Evolutionary conservation across 495 filamentous ascomycete genomes (phyloP).

Genomic region (Venustampulla echinocandica): DNA sequence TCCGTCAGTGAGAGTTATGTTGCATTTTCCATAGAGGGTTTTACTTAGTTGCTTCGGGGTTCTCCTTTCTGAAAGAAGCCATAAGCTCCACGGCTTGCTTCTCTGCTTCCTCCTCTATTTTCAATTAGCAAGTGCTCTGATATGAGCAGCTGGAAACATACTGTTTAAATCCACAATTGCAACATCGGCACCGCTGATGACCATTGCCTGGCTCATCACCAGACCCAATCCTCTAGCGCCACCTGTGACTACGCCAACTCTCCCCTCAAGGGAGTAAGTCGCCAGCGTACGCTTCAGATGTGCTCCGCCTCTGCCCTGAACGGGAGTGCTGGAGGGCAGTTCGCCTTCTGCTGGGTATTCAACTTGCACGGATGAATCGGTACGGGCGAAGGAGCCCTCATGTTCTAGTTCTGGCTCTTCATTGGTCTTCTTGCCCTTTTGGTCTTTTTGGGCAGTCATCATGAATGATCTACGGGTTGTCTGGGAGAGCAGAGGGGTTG

Average conservation of each 20-base stretch:
- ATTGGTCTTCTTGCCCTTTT: slow-evolving; percentile 7
- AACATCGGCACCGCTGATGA: slow-evolving; percentile 77
- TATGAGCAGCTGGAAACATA: slow-evolving; percentile 37
- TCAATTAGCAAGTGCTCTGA: slow-evolving; percentile 1
- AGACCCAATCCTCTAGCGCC: slow-evolving; percentile 49
- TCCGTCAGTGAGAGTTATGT: slow-evolving; percentile 1
- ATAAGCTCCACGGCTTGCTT: slow-evolving; percentile 63
- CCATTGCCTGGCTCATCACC: slow-evolving; percentile 85
- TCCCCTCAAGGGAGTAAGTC: slow-evolving; percentile 42
- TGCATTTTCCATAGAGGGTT: slow-evolving; percentile 16
- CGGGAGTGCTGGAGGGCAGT: slow-evolving; percentile 55
- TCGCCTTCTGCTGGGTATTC: slow-evolving; percentile 64
- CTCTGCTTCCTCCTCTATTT: slow-evolving; percentile 71
- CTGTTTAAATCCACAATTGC: slow-evolving; percentile 92
- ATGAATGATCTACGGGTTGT: slow-evolving; percentile 7
- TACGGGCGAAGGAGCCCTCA: slow-evolving; percentile 54
- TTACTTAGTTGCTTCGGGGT: slow-evolving; percentile 64
- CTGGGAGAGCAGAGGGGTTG: background rate
- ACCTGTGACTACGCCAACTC: slow-evolving; percentile 45
- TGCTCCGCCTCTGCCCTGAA: slow-evolving; percentile 61
- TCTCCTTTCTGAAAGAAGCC: slow-evolving; percentile 63
- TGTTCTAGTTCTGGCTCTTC: slow-evolving; percentile 11
- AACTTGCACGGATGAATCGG: slow-evolving; percentile 65
- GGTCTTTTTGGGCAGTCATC: slow-evolving; percentile 1
- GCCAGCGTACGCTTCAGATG: slow-evolving; percentile 64